Base-by-base conservation (phyloP, 2,329 filamentous ascomycete genomes). In the Aspergillus sp. region DNA sequence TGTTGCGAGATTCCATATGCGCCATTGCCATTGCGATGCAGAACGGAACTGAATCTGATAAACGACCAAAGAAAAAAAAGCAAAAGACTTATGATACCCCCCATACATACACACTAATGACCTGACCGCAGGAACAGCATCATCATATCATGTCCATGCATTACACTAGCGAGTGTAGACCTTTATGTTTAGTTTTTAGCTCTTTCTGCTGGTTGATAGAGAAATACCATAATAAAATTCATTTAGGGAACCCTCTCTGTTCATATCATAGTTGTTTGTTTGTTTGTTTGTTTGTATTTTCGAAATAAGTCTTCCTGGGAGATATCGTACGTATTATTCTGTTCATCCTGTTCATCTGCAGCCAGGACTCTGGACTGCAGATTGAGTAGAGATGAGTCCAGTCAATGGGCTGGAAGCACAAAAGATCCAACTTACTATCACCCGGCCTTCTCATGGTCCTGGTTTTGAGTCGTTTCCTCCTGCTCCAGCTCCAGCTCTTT, bases 101-200 rank as follows among this genome's bases (percentile, higher is more conserved):
- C 15, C 25, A 45, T 45, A 47, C 31, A 51, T 40, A 35, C 17
- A 40, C 50, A 44, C 52, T 54, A 48, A 54, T 59, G 58, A 59
- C 45, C 55, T 59, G 58, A 59, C 45, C 55, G 35, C 59, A 59
- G 35, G 35, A 37, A 52, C 58, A 57, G 27, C 57, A 48, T 56
- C 27, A n/a, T 15, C 12, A 37, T 27, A 55, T 56, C 47, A 57
- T 39, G 43, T 39, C 47, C 56, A 59, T 49, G 25, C 40, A 57
- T 53, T 49, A 55, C 55, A 55, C 44, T 46, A 61, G 60, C 56
- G 55, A 44, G 51, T 61, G 55, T 62, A 65, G 62, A 51, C 23
- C 45, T 58, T 56, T 39, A 31, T 31, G 33, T 56, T 56, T 54
- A 37, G 25, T 50, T 14, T 47, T 57, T 57, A 49, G 44, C 44